Percentiles rank a stretch among this genome's conserved stretches.
Evolutionary conservation across 1,284 basidiomycete genomes (phyloP).

Genomic region (Leccinum solheimii): DNA sequence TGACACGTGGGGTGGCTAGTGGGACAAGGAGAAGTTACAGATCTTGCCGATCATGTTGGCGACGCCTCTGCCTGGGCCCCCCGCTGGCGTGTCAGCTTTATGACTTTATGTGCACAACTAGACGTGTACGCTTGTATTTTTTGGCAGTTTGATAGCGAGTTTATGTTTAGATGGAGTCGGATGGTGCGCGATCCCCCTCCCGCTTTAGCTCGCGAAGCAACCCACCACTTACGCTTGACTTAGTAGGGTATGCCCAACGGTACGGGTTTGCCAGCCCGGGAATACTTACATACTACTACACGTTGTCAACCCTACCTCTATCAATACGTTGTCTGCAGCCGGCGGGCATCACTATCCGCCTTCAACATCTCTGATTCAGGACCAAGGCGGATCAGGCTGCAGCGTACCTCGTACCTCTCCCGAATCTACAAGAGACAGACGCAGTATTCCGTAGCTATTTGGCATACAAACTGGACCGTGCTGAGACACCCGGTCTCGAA

Average conservation of each 20-base stretch:
- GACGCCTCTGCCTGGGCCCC: conserved; percentile 9
- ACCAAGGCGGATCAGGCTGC: too few relatives aligned
- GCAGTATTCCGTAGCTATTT: background rate
- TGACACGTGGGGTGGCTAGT: conserved; percentile 21
- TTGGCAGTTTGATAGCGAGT: background rate
- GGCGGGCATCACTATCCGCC: too few relatives aligned
- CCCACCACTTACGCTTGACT: background rate
- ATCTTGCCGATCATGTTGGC: conserved; percentile 39
- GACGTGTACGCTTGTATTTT: background rate
- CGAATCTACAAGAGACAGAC: background rate
- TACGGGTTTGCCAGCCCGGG: background rate
- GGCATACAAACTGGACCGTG: background rate
- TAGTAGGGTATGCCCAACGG: background rate
- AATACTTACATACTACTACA: background rate
- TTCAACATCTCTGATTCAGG: background rate
- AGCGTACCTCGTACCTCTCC: background rate
- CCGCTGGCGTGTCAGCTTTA: background rate
- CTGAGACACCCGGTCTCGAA: too few relatives aligned
- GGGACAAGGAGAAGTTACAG: conserved; percentile 44
- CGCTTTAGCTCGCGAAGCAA: conserved; percentile 3
- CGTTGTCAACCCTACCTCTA: background rate
- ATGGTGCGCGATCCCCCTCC: background rate
- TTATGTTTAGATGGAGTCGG: too few relatives aligned
- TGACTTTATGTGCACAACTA: background rate
- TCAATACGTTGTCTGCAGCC: conserved; percentile 6